Evolutionary conservation across 805 yeast species (phyloP), one percentile per base, ranked within the genome.

Genomic region (Priceomyces carsonii): DNA sequence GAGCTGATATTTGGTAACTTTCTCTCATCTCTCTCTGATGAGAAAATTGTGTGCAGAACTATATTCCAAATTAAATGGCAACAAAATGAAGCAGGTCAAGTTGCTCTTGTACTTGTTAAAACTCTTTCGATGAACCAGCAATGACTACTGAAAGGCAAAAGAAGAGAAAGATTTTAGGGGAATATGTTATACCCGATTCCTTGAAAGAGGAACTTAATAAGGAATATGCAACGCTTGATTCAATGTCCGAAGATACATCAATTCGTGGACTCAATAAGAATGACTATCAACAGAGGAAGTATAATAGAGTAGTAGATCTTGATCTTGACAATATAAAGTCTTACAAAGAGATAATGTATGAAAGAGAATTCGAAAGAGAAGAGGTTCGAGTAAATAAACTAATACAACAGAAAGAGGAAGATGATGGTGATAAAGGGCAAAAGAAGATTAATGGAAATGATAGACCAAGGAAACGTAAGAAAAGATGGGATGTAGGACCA

Each of bases 401-500:
- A 32, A 40, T 55, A 27, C 45, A 50, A 31, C 45, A 47, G 32
- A 45, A 49, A 18, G 29, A 45, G 18, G 44, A 42, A n/a, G 48
- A 40, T 12, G 38, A 26, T 3, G 33, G 33, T 17, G 5, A 22
- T 14, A 10, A 26, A 32, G 13, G 25, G 26, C 6, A 18, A 6
- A 21, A 21, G 10, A 10, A 21, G 24, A 8, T n/a, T n/a, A n/a
- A n/a, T 10, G 32, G 23, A 12, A 18, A 21, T 21, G 24, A 24
- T 18, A 24, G 6, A 26, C 32, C 42, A 14, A n/a, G 35, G 19
- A 9, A 18, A 16, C 17, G 62, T 23, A 63, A 65, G 42, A 59
- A 66, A 30, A 48, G 78, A 42, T 71, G 76, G 73, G 77, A 71
- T 43, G 75, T 72, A 1, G 54, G 61, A 2, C 65, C 63, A 3